A percentile compares a stretch with the other conserved stretches of the same genome.
phyloP scores from a whole-genome alignment of 2,329 filamentous ascomycete genomes.

The Trichoderma semiorbis region DNA sequence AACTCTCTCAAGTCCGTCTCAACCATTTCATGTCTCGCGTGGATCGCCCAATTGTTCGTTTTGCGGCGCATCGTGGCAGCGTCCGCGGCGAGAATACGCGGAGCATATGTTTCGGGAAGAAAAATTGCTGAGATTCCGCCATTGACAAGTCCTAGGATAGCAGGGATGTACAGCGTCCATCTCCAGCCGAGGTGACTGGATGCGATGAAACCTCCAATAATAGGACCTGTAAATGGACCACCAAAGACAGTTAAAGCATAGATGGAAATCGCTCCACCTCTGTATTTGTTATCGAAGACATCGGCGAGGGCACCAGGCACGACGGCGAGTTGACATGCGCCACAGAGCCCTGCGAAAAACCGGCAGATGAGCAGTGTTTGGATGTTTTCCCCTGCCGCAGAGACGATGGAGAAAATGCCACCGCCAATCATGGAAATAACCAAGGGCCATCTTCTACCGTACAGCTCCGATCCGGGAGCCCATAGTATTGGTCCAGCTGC shows the following conservation, averaged over 20 bases:
- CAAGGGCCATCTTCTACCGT: too few relatives aligned
- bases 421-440: too few relatives aligned
- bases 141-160: not conserved
- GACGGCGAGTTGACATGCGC: too few relatives aligned
- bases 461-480: too few relatives aligned
- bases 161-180: not conserved
- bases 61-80: not conserved
- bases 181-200: not conserved
- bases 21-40: not conserved
- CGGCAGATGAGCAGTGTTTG: too few relatives aligned
- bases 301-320: too few relatives aligned
- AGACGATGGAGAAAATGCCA: too few relatives aligned
- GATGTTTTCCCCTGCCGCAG: too few relatives aligned
- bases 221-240: not conserved
- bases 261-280: too few relatives aligned
- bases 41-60: not conserved
- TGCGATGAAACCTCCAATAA: not conserved
- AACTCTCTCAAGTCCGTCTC: not conserved
- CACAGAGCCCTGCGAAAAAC: too few relatives aligned
- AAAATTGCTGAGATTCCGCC: not conserved
- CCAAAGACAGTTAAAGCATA: not conserved
- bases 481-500: too few relatives aligned
- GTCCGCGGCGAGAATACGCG: not conserved
- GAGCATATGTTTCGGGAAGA: not conserved
- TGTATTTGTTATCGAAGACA: too few relatives aligned